Evolutionary conservation across 495 filamentous ascomycete genomes (phyloP).

Genomic region (Tuber brumale): DNA sequence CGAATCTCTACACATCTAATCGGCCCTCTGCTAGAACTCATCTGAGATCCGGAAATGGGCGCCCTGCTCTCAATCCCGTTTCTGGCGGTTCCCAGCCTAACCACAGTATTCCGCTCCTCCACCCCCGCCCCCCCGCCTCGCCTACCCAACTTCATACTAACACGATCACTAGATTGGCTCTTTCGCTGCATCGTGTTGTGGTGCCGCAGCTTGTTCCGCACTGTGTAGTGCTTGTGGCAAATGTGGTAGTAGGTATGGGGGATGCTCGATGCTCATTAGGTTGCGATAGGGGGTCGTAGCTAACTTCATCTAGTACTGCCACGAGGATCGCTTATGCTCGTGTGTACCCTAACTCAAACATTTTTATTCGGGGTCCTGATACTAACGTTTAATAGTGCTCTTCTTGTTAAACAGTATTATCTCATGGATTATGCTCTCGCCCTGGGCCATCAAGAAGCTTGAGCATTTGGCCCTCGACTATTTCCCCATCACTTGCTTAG

Average conservation of each 20-base stretch:
- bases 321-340: conserved; percentile 93
- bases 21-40: neutral
- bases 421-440: conserved; percentile 98
- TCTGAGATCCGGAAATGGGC: conserved; percentile 56
- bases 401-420: conserved; percentile 92
- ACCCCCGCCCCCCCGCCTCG: conserved; percentile 42
- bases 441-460: conserved; percentile 94
- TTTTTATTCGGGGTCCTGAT: conserved; percentile 3
- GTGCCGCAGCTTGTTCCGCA: conserved; percentile 88
- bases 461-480: conserved; percentile 88
- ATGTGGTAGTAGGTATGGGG: conserved; percentile 79
- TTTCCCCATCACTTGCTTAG: conserved; percentile 83
- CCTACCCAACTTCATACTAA: conserved; percentile 37
- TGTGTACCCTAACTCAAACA: conserved; percentile 11
- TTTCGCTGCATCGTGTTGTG: conserved; percentile 79
- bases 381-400: conserved; percentile 51
- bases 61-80: conserved; percentile 84
- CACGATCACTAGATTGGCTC: conserved; percentile 57
- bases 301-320: conserved; percentile 60
- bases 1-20: neutral
- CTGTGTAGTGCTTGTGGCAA: conserved; percentile 93
- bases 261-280: neutral
- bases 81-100: conserved; percentile 75
- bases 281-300: neutral
- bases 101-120: conserved; percentile 63